A percentile compares a stretch with the other conserved stretches of the same genome.
Conservation (phyloP, 2,329 filamentous ascomycete species). For the Paraconiothyrium brasiliense region DNA sequence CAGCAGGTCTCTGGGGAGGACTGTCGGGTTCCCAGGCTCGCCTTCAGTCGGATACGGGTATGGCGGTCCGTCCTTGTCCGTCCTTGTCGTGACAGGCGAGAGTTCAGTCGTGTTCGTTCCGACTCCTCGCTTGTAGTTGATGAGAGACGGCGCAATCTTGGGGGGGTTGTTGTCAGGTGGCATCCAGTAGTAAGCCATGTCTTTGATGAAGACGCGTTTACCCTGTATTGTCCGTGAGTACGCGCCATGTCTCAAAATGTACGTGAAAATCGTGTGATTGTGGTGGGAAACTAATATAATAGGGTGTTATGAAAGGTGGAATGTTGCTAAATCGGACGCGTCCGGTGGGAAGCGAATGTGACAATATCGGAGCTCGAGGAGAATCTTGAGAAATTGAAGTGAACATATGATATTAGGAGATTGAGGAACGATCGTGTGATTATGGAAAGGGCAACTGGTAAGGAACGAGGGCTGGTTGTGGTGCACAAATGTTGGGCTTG, state of each 20-base stretch:
- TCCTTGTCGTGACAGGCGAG: constrained; percentile 44
- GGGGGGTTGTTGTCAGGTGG: constrained; percentile 75
- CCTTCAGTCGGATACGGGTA: constrained; percentile 67
- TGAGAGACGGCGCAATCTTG: constrained; percentile 80
- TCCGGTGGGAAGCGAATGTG: background rate
- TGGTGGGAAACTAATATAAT: background rate
- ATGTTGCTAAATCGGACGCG: background rate
- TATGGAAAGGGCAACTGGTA: constrained; percentile 6
- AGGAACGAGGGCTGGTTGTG: constrained; percentile 16
- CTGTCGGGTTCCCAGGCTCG: constrained; percentile 82
- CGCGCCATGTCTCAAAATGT: constrained; percentile 16
- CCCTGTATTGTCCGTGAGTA: constrained; percentile 63
- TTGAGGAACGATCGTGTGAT: constrained; percentile 16
- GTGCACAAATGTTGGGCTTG: constrained; percentile 7
- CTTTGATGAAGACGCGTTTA: constrained; percentile 97
- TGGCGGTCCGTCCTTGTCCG: constrained; percentile 50
- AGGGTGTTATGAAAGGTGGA: constrained; percentile 10
- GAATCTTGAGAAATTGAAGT: background rate
- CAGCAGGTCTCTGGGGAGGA: constrained; percentile 78
- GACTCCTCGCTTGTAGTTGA: constrained; percentile 66
- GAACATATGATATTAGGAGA: background rate
- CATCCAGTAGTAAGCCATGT: constrained; percentile 92
- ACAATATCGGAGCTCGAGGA: background rate
- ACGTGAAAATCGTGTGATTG: background rate
- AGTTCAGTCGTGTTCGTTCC: constrained; percentile 58